These are phyloP conservation scores for Candida jianshihensis DNA, from an alignment of 805 yeast genomes.

Conservation along the genomic window DNA sequence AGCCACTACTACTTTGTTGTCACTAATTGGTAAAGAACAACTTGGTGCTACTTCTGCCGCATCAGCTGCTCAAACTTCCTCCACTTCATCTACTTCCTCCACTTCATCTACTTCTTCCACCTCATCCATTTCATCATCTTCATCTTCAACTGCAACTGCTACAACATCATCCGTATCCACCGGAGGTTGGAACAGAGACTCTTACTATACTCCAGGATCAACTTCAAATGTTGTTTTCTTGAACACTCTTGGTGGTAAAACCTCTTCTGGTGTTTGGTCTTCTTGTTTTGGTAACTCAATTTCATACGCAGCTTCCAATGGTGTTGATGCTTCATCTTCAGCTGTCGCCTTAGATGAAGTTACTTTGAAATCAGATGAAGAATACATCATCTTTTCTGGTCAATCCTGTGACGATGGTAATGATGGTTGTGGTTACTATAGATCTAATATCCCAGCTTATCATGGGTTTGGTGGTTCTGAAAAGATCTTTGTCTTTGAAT, in stretches of 20 bases:
- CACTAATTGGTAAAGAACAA: too few relatives aligned
- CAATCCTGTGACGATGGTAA: constrained; percentile 41
- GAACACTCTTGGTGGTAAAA: constrained; percentile 77
- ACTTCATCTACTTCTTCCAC: constrained; percentile 7
- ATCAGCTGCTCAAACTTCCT: constrained; percentile 7
- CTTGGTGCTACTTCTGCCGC: constrained; percentile 1
- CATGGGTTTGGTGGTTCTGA: constrained; percentile 84
- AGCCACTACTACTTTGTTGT: constrained; percentile 18
- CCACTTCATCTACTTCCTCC: constrained; percentile 10
- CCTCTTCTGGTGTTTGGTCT: constrained; percentile 87
- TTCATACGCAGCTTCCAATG: constrained; percentile 76
- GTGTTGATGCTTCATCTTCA: constrained; percentile 61
- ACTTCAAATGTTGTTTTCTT: constrained; percentile 71
- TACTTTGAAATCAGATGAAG: constrained; percentile 64
- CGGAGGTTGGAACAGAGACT: constrained; percentile 61
- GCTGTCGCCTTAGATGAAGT: constrained; percentile 65
- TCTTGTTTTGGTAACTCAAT: constrained; percentile 86
- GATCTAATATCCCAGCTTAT: constrained; percentile 83
- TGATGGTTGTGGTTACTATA: constrained; percentile 76
- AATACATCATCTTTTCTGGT: constrained; percentile 78
- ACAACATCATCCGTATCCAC: constrained; percentile 29
- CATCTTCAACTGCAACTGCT: constrained; percentile 24
- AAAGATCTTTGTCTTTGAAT: constrained; percentile 90
- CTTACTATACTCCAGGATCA: constrained; percentile 71
- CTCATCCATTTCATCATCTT: constrained; percentile 20